These are phyloP conservation scores for Aspergillus melleus DNA, from an alignment of 2,329 filamentous ascomycete genomes.

Conservation along the genomic window DNA sequence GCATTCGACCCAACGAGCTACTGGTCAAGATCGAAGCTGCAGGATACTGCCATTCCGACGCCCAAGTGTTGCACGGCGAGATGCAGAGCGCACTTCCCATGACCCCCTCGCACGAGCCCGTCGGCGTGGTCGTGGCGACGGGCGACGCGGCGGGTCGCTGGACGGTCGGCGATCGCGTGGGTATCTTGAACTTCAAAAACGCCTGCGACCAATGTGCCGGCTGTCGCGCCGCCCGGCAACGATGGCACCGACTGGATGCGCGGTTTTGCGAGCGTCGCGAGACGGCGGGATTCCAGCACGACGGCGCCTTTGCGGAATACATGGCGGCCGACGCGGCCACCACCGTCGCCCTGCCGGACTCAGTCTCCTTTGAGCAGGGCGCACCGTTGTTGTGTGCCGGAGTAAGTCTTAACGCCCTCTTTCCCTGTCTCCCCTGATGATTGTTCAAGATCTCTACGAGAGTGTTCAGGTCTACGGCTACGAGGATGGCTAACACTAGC, in stretches of 20 bases:
- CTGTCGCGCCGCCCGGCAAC: background rate
- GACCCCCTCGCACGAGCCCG: slow-evolving; percentile 13
- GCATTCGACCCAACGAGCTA: slow-evolving; percentile 9
- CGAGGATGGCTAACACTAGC: background rate
- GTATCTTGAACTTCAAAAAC: slow-evolving; percentile 15
- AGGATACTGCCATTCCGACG: slow-evolving; percentile 15
- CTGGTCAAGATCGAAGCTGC: slow-evolving; percentile 12
- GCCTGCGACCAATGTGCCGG: slow-evolving; percentile 6
- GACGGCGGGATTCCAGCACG: slow-evolving; percentile 8
- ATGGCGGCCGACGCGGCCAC: slow-evolving; percentile 12
- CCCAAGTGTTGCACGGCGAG: slow-evolving; percentile 14
- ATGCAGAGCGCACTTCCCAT: slow-evolving; percentile 5
- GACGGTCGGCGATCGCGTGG: slow-evolving; percentile 9
- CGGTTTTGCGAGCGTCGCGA: slow-evolving; percentile 13
- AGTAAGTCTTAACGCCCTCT: background rate
- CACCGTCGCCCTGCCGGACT: slow-evolving; percentile 7
- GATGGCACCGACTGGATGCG: slow-evolving; percentile 1
- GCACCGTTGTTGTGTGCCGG: slow-evolving; percentile 17
- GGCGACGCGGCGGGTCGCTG: slow-evolving; percentile 3
- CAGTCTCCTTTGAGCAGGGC: slow-evolving; percentile 12
- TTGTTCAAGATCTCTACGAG: background rate
- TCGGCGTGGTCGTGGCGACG: slow-evolving; percentile 2
- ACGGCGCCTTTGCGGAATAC: slow-evolving; percentile 16
- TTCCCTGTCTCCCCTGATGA: no score
- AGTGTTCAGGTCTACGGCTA: background rate